Evolutionary conservation across 305 asterid species (phyloP).

Genomic region (Fraxinus greggii): DNA sequence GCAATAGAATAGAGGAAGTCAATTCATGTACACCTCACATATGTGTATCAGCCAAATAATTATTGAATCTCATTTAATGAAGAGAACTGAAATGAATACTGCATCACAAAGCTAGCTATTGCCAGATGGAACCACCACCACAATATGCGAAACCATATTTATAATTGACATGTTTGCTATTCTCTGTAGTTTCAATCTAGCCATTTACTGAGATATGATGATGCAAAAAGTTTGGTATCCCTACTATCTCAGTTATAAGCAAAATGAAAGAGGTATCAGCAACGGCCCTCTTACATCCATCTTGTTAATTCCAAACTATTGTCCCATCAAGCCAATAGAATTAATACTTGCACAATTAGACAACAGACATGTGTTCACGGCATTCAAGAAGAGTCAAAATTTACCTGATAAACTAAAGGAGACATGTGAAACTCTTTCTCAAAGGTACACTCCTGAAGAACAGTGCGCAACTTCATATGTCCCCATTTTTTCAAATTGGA

Average conservation of each 20-base stretch:
- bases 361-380: neutral
- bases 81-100: neutral
- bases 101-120: neutral
- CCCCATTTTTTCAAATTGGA: constrained; percentile 88
- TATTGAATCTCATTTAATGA: neutral
- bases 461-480: constrained; percentile 87
- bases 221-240: neutral
- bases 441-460: constrained; percentile 83
- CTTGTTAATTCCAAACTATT: neutral
- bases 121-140: neutral
- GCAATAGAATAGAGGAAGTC: neutral
- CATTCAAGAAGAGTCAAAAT: constrained; percentile 17
- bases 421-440: constrained; percentile 77
- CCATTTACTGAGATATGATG: neutral
- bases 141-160: neutral
- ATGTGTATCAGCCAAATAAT: neutral
- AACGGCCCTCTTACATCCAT: neutral
- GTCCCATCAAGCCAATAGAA: constrained; percentile 10
- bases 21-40: neutral
- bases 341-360: neutral
- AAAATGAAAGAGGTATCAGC: neutral
- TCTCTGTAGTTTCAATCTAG: neutral
- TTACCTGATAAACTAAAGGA: constrained; percentile 87
- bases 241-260: neutral
- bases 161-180: neutral